Evolutionary conservation across 2,329 filamentous ascomycete species (phyloP).

Genomic region (Paecilomyces sp.): DNA sequence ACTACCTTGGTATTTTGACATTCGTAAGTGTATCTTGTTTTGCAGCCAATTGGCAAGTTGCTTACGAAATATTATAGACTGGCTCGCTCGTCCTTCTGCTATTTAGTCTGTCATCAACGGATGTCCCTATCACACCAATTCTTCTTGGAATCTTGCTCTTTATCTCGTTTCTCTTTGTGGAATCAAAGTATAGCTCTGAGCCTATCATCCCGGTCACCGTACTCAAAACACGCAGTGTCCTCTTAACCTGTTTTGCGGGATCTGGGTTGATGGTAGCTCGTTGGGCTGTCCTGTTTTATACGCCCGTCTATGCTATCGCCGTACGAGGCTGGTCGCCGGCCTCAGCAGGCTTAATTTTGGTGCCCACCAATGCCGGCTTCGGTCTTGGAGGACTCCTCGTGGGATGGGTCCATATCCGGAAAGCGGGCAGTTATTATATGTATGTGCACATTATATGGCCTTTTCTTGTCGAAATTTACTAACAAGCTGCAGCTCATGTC

Average conservation of each 20-base stretch:
- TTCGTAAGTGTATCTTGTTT: conserved; percentile 43
- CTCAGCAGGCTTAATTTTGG: conserved; percentile 64
- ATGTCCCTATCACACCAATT: conserved; percentile 55
- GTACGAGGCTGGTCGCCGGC: conserved; percentile 64
- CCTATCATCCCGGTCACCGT: conserved; percentile 70
- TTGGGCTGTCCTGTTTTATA: conserved; percentile 75
- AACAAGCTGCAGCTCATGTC: conserved; percentile 36
- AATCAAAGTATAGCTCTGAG: conserved; percentile 56
- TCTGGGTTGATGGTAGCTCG: conserved; percentile 73
- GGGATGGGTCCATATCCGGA: conserved; percentile 68
- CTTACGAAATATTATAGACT: conserved; percentile 36
- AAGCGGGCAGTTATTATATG: conserved; percentile 65
- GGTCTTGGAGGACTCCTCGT: conserved; percentile 65
- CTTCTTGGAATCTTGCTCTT: conserved; percentile 54
- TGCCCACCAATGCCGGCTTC: conserved; percentile 77
- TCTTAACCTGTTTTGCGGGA: conserved; percentile 67
- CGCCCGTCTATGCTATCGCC: conserved; percentile 71
- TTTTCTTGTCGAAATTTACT: conserved; percentile 2
- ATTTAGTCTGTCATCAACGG: conserved; percentile 59
- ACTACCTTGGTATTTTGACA: conserved; percentile 66
- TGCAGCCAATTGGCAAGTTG: background rate
- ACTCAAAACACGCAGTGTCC: conserved; percentile 60
- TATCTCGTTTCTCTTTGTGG: conserved; percentile 52
- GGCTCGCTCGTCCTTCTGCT: conserved; percentile 64
- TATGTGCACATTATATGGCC: conserved; percentile 15